A percentile compares a stretch with the other conserved stretches of the same genome.
Evolutionary conservation across 2,329 filamentous ascomycete species (phyloP).

Genomic region (Fusarium decemcellulare): DNA sequence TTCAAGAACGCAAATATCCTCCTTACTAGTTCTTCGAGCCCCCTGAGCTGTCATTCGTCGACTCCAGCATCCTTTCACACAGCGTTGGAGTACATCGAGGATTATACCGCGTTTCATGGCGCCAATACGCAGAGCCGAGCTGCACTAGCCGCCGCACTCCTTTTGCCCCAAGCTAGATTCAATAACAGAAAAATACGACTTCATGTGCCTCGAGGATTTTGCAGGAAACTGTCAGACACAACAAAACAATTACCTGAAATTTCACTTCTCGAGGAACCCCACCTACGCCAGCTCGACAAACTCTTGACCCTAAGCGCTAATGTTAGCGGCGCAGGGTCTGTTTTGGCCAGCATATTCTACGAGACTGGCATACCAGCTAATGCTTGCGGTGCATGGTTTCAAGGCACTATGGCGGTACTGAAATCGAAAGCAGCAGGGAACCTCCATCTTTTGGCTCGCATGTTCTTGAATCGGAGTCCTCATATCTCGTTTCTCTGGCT

Average conservation of each 20-base stretch:
- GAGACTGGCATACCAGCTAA: constrained; percentile 18
- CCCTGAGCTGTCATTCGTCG: neutral
- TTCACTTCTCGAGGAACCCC: neutral
- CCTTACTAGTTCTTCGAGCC: neutral
- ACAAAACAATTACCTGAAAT: neutral
- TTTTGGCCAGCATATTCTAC: constrained; percentile 29
- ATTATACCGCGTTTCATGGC: constrained; percentile 6
- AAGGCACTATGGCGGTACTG: constrained; percentile 20
- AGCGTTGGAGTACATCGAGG: constrained; percentile 7
- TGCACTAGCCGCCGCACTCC: constrained; percentile 9
- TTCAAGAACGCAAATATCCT: neutral
- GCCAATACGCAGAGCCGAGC: constrained; percentile 3
- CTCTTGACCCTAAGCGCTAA: constrained; percentile 18
- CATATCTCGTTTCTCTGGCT: constrained; percentile 17
- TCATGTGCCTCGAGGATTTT: neutral
- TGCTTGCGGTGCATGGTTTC: constrained; percentile 21
- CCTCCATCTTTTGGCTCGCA: constrained; percentile 16
- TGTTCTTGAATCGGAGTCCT: constrained; percentile 19
- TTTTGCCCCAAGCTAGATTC: constrained; percentile 8
- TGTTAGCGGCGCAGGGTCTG: constrained; percentile 1
- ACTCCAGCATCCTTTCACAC: neutral
- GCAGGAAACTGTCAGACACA: neutral
- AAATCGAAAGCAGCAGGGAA: neutral
- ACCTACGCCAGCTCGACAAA: constrained; percentile 11
- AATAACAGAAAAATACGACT: constrained; percentile 14